Evolutionary conservation across 2,329 filamentous ascomycete genomes (phyloP).

Genomic region (Cladosporium colombiae): DNA sequence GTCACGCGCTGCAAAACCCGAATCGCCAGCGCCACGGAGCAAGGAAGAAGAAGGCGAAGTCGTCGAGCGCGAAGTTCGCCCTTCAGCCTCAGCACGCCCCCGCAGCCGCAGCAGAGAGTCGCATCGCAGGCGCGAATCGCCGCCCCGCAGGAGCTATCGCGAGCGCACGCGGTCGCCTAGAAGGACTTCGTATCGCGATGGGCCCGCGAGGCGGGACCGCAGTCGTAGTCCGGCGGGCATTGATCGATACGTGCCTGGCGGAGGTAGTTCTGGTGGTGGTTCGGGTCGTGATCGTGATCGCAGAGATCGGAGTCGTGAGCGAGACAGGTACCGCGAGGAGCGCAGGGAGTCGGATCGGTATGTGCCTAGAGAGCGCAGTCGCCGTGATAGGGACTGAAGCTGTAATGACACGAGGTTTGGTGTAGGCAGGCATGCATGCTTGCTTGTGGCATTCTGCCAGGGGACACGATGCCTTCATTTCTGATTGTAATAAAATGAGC

Average conservation of each 20-base stretch:
- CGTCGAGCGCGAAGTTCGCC: constrained; percentile 17
- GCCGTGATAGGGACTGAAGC: constrained; percentile 9
- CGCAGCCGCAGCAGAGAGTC: constrained; percentile 22
- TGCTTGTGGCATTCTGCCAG: not conserved
- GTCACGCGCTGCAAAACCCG: not conserved
- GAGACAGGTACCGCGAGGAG: constrained; percentile 35
- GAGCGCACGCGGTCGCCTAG: constrained; percentile 19
- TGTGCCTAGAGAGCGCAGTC: constrained; percentile 31
- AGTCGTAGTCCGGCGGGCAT: constrained; percentile 34
- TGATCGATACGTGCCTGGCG: constrained; percentile 44
- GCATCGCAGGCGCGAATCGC: constrained; percentile 14
- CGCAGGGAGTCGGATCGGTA: constrained; percentile 38
- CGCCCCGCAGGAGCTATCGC: constrained; percentile 17
- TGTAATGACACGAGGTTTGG: not conserved
- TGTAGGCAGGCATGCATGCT: not conserved
- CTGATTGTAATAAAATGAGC: not conserved
- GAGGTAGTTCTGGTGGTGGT: constrained; percentile 23
- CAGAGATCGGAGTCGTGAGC: constrained; percentile 30
- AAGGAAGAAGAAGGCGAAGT: constrained; percentile 24
- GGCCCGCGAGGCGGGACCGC: constrained; percentile 24
- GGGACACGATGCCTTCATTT: not conserved
- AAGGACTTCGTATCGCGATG: constrained; percentile 27
- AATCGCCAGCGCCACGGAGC: not conserved
- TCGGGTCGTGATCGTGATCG: constrained; percentile 29
- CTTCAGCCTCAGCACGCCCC: constrained; percentile 8